These are phyloP conservation scores for Bocquillonia castaneifolia DNA, from an alignment of 441 rosid species.

Conservation along the genomic window DNA sequence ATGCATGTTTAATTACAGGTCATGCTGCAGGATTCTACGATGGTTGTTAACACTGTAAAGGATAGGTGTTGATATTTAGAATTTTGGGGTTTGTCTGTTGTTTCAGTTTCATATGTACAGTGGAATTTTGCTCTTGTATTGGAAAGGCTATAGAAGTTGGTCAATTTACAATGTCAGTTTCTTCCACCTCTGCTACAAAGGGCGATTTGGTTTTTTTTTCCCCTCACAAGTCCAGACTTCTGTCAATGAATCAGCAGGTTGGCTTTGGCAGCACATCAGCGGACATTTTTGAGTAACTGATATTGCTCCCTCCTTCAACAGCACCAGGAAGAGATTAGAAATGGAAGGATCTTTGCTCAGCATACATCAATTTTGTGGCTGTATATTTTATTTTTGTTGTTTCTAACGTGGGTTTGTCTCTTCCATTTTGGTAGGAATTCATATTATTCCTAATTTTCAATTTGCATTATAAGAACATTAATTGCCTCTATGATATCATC, in stretches of 20 bases:
- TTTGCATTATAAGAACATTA: background rate
- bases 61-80: background rate
- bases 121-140: background rate
- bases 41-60: background rate
- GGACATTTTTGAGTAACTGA: too few relatives aligned
- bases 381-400: background rate
- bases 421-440: background rate
- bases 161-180: background rate
- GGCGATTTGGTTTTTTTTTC: too few relatives aligned
- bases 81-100: background rate
- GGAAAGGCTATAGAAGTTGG: background rate
- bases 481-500: background rate
- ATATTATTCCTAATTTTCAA: background rate
- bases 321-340: too few relatives aligned
- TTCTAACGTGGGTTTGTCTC: background rate
- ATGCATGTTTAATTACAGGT: background rate
- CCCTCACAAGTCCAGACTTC: too few relatives aligned
- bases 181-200: background rate
- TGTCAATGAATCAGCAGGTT: too few relatives aligned
- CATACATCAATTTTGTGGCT: too few relatives aligned
- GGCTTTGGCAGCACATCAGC: too few relatives aligned
- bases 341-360: too few relatives aligned
- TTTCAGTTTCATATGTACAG: background rate
- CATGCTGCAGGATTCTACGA: background rate
- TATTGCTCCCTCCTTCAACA: too few relatives aligned